Evolutionary conservation across 495 filamentous ascomycete genomes (phyloP), one percentile per base, ranked within the genome.

Genomic region (Neurospora sp.): DNA sequence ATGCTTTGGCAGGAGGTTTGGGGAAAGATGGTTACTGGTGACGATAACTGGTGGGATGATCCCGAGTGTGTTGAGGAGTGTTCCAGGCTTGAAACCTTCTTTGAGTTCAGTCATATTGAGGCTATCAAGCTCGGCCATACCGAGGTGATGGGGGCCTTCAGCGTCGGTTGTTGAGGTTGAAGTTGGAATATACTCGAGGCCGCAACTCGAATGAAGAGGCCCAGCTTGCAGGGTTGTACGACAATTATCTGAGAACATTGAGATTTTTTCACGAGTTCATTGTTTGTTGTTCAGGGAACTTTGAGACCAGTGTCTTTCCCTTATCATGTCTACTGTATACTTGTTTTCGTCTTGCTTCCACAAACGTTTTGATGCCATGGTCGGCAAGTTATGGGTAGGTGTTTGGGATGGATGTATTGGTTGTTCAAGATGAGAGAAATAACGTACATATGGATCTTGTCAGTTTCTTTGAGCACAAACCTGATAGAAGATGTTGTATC

Each of bases 41-140:
- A 80, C 35, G 74, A 71, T 16, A 86, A 85, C 84, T 88, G 86
- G 85, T 87, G 85, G 85, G 83, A 88, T 31, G 83, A 86, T 59
- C 76, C 79, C 38, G 78, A 78, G 8, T 83, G 83, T 44, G 74
- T 86, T 1, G 79, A 82, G 68, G 86, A 88, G 70, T 88, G 86
- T 74, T 73, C 80, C 10, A 73, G 79, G 48, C 75, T 82, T 46
- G 81, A 83, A 3, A 88, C 86, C 1, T 78, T 78, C 39, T 88
- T 83, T 81, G 83, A 87, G 73, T 86, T 81, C 71, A 78, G 75
- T 39, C 71, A 83, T 61, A 81, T 88, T 68, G 78, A 85, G 68
- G 85, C 81, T 1, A 80, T 85, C 39, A 87, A 85, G 68, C 5
- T 61, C 27, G 11, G 5, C 53, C 2, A 61, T 9, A 7, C 31